Evolutionary conservation across 1,284 basidiomycete species (phyloP).

Genomic region (Tausonia pullulans): DNA sequence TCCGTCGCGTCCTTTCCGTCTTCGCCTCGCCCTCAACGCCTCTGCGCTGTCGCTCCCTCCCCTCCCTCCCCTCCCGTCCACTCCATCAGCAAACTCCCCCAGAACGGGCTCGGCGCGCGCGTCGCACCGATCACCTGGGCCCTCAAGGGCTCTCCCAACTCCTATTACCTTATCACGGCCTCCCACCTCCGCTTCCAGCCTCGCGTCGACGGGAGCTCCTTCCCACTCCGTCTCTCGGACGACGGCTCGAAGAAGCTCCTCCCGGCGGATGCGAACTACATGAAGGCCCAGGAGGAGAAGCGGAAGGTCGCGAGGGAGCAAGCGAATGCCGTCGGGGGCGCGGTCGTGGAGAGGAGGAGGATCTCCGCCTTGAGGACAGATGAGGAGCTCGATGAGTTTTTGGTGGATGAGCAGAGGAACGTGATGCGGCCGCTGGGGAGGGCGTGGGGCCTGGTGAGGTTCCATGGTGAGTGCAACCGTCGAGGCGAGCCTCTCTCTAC

Average conservation of each 20-base stretch:
- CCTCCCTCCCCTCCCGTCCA: neutral
- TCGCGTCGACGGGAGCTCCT: neutral
- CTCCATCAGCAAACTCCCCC: slow-evolving; percentile 8
- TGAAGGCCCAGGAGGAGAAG: neutral
- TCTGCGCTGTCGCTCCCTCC: neutral
- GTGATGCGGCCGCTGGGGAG: too few species aligned
- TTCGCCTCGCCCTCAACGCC: neutral
- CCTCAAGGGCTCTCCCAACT: neutral
- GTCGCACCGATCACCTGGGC: slow-evolving; percentile 15
- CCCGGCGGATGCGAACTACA: slow-evolving; percentile 7
- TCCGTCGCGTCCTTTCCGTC: neutral
- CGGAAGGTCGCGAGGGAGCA: neutral
- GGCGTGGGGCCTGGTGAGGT: too few species aligned
- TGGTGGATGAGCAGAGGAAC: neutral
- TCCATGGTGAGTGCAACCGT: too few species aligned
- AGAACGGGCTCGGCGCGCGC: slow-evolving; percentile 12
- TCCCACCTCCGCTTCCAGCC: slow-evolving; percentile 2
- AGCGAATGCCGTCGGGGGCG: neutral
- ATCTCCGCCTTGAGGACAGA: neutral
- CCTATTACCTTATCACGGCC: slow-evolving; percentile 14
- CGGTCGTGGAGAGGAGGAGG: slow-evolving; percentile 6
- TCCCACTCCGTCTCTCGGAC: slow-evolving; percentile 4
- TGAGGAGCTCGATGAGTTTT: neutral
- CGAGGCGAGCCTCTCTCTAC: too few species aligned
- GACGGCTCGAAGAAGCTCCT: neutral